These are phyloP conservation scores for Agarophyton chilense DNA, from an alignment of 23 red algal species.

Conservation along the genomic window DNA sequence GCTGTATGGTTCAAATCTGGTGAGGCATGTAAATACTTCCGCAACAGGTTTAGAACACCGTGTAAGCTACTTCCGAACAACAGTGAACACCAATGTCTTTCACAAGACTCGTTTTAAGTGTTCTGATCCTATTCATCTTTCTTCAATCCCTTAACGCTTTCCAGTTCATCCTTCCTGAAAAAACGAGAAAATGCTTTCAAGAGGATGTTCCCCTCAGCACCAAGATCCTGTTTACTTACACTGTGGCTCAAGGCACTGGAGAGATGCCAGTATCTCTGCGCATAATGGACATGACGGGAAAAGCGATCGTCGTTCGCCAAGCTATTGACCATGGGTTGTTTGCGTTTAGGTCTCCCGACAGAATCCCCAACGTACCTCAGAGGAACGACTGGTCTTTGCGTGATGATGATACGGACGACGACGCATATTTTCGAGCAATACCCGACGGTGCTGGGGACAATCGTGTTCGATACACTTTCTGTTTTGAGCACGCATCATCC, in stretches of 20 bases:
- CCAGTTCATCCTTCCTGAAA: conserved; percentile 39
- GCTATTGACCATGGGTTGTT: conserved; percentile 60
- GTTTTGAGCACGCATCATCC: conserved; percentile 53
- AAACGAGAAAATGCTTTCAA: conserved; percentile 46
- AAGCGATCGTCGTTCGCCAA: conserved; percentile 6
- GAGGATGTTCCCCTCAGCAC: conserved; percentile 57
- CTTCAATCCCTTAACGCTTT: background rate
- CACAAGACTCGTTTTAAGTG: background rate
- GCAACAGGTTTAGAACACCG: background rate
- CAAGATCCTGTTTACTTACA: conserved; percentile 45
- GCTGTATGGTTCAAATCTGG: background rate
- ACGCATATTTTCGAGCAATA: conserved; percentile 28
- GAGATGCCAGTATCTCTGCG: conserved; percentile 50
- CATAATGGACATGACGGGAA: conserved; percentile 26
- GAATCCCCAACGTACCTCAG: conserved; percentile 22
- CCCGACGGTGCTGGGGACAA: conserved; percentile 41
- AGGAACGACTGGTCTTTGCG: conserved; percentile 42
- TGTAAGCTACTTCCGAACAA: background rate
- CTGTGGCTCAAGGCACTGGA: conserved; percentile 49
- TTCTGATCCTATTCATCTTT: background rate
- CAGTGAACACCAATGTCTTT: conserved; percentile 5
- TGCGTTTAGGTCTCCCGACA: conserved; percentile 44
- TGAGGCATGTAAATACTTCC: background rate
- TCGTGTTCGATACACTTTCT: conserved; percentile 39
- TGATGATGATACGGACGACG: conserved; percentile 41